A percentile compares a stretch with the other conserved stretches of the same genome.
Evolutionary conservation across 129 eudicot genomes (phyloP).

Genomic region (Erigeron canadensis): DNA sequence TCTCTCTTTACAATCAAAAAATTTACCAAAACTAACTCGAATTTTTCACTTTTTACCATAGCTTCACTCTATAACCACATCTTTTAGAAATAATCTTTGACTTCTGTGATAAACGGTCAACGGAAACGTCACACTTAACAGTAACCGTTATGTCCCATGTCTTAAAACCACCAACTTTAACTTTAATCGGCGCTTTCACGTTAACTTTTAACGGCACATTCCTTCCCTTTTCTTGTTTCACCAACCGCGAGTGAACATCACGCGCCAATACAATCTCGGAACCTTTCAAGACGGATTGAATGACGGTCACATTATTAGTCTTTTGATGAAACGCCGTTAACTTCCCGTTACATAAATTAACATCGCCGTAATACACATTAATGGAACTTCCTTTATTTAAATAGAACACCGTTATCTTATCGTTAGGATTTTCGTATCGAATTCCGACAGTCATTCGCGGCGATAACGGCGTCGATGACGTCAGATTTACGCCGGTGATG

Average conservation of each 20-base stretch:
- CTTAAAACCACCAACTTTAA: conserved; percentile 67
- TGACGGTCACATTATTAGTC: conserved; percentile 57
- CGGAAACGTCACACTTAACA: conserved; percentile 62
- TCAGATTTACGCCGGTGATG: conserved; percentile 50
- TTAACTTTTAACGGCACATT: conserved; percentile 57
- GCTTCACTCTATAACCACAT: conserved; percentile 53
- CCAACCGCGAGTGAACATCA: conserved; percentile 44
- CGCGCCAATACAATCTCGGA: conserved; percentile 44
- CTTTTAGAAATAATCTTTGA: conserved; percentile 48
- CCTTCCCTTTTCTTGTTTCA: conserved; percentile 35
- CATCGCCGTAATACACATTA: conserved; percentile 42
- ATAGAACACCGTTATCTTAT: conserved; percentile 56
- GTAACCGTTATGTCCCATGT: conserved; percentile 67
- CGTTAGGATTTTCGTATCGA: conserved; percentile 55
- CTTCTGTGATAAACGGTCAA: conserved; percentile 44
- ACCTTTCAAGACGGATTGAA: conserved; percentile 54
- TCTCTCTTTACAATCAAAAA: too few species aligned
- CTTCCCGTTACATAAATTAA: conserved; percentile 49
- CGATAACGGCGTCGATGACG: conserved; percentile 40
- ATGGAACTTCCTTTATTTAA: conserved; percentile 47
- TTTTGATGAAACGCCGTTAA: conserved; percentile 63
- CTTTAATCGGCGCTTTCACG: conserved; percentile 53
- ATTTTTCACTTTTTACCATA: conserved; percentile 44
- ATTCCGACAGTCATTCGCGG: conserved; percentile 57
- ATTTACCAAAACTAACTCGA: too few species aligned